These are phyloP conservation scores for Ustanciosporium gigantosporum DNA, from an alignment of 1,284 basidiomycete genomes.

Conservation along the genomic window DNA sequence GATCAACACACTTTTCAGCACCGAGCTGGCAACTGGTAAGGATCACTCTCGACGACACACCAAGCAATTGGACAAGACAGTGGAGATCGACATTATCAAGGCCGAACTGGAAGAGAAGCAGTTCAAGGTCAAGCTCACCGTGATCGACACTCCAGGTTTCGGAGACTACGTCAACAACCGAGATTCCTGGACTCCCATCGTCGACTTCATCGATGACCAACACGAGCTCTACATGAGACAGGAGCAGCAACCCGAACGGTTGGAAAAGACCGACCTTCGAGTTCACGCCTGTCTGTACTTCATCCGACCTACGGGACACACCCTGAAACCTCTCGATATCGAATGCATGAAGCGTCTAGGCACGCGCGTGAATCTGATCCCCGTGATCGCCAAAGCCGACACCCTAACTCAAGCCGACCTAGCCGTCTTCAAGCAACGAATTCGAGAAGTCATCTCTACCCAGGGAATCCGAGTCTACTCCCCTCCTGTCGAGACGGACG, in stretches of 20 bases:
- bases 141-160: slow-evolving; percentile 97
- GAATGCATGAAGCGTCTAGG: slow-evolving; percentile 99
- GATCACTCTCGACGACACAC: slow-evolving; percentile 88
- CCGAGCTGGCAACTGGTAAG: slow-evolving; percentile 88
- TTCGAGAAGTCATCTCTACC: slow-evolving; percentile 84
- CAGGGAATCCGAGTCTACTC: slow-evolving; percentile 94
- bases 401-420: slow-evolving; percentile 93
- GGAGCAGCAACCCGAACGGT: slow-evolving; percentile 94
- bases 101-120: slow-evolving; percentile 92
- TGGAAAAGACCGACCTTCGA: slow-evolving; percentile 88
- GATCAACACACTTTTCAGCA: slow-evolving; percentile 99
- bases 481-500: slow-evolving; percentile 88
- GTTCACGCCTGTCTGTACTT: slow-evolving; percentile 99
- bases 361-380: slow-evolving; percentile 93
- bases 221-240: slow-evolving; percentile 99
- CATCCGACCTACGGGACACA: slow-evolving; percentile 92
- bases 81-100: slow-evolving; percentile 71
- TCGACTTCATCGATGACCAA: slow-evolving; percentile 99
- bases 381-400: slow-evolving; percentile 95
- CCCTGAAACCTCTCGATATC: slow-evolving; percentile 97
- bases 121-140: slow-evolving; percentile 98
- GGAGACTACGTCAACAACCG: slow-evolving; percentile 99
- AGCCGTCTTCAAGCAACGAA: slow-evolving; percentile 85
- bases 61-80: slow-evolving; percentile 98
- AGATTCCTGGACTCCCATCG: slow-evolving; percentile 95